A percentile compares a stretch with the other conserved stretches of the same genome.
Evolutionary conservation across 2,329 filamentous ascomycete genomes (phyloP).

Genomic region (Ceratocystis variospora): DNA sequence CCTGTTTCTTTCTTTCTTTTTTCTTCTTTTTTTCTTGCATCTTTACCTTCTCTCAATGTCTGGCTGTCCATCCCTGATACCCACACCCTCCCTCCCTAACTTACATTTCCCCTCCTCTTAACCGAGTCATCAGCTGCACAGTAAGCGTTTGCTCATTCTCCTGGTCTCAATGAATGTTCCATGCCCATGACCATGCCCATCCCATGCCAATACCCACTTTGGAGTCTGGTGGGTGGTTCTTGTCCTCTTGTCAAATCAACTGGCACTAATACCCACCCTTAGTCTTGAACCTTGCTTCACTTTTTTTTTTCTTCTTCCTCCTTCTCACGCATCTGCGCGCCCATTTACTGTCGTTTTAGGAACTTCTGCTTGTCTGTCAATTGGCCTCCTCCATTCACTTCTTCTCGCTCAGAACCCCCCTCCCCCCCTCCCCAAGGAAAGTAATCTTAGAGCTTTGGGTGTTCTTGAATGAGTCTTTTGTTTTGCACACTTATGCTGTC

Average conservation of each 20-base stretch:
- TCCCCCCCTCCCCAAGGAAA: not conserved
- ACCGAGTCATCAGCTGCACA: not conserved
- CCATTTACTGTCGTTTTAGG: not conserved
- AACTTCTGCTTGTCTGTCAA: not conserved
- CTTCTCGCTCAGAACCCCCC: too few relatives aligned
- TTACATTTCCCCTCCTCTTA: not conserved
- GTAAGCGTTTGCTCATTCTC: not conserved
- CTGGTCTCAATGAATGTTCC: not conserved
- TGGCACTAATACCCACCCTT: not conserved
- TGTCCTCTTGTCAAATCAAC: not conserved
- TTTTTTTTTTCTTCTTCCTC: not conserved
- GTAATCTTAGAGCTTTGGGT: not conserved
- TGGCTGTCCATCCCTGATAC: not conserved
- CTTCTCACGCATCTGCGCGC: not conserved
- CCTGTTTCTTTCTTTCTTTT: too few relatives aligned
- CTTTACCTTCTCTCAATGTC: not conserved
- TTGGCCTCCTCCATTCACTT: not conserved
- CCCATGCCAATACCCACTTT: not conserved
- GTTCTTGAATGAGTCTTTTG: not conserved
- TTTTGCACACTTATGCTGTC: not conserved
- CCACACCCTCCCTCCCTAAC: not conserved
- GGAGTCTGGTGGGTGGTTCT: not conserved
- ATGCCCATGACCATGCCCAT: not conserved
- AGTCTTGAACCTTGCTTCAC: not conserved
- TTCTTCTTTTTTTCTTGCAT: not conserved